Evolutionary conservation across 2,329 filamentous ascomycete species (phyloP).

Genomic region (Chalara sp.): DNA sequence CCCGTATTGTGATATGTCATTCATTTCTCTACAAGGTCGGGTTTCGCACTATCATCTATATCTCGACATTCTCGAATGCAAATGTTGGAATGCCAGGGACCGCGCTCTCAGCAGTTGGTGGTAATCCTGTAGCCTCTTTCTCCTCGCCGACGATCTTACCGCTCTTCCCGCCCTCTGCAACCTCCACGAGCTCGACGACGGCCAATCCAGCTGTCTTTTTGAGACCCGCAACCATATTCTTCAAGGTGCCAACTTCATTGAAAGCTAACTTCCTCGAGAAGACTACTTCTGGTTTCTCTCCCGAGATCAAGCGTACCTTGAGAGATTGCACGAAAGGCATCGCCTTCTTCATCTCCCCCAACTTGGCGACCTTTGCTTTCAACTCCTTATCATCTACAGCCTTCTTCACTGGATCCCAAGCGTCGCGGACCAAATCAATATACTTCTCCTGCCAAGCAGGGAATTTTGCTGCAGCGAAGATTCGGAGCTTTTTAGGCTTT

Average conservation of each 20-base stretch:
- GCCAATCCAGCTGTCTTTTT: slow-evolving; percentile 69
- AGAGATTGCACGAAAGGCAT: slow-evolving; percentile 92
- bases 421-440: slow-evolving; percentile 68
- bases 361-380: slow-evolving; percentile 70
- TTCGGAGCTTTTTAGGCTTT: slow-evolving; percentile 83
- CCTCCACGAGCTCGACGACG: slow-evolving; percentile 63
- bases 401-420: slow-evolving; percentile 57
- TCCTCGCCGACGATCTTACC: slow-evolving; percentile 48
- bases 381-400: slow-evolving; percentile 74
- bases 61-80: slow-evolving; percentile 72
- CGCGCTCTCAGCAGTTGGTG: slow-evolving; percentile 61
- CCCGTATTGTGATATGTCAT: too few species aligned
- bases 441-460: slow-evolving; percentile 90
- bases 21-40: too few species aligned
- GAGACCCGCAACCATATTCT: slow-evolving; percentile 72
- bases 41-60: not conserved
- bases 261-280: slow-evolving; percentile 82
- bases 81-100: slow-evolving; percentile 80
- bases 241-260: slow-evolving; percentile 70
- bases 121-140: slow-evolving; percentile 50
- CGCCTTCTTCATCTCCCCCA: slow-evolving; percentile 89
- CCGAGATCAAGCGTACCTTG: slow-evolving; percentile 73
- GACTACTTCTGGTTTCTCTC: slow-evolving; percentile 60
- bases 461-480: slow-evolving; percentile 74
- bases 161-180: slow-evolving; percentile 64